Evolutionary conservation across 2,329 filamentous ascomycete genomes (phyloP).

Genomic region (Penicillium sumatraense): DNA sequence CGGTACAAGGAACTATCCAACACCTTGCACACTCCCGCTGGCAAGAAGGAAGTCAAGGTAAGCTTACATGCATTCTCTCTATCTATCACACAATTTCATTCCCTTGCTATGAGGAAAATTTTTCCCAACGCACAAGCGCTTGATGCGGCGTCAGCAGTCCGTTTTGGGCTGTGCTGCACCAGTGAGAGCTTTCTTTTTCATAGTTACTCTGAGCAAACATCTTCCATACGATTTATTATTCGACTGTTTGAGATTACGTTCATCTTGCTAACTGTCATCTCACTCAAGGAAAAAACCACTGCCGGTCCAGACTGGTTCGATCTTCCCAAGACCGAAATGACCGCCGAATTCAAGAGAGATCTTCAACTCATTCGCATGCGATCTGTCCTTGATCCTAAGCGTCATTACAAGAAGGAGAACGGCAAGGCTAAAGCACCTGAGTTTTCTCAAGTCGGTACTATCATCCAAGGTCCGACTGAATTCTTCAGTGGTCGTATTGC

Average conservation of each 20-base stretch:
- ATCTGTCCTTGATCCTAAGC: slow-evolving; percentile 83
- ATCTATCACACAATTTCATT: slow-evolving; percentile 10
- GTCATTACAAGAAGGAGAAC: slow-evolving; percentile 86
- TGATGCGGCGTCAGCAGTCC: slow-evolving; percentile 74
- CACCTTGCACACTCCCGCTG: slow-evolving; percentile 44
- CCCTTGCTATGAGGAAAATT: slow-evolving; percentile 73
- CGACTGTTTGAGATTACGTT: no score
- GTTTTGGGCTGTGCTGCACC: slow-evolving; percentile 79
- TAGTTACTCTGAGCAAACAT: slow-evolving; percentile 70
- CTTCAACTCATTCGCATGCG: slow-evolving; percentile 89
- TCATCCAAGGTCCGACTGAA: slow-evolving; percentile 87
- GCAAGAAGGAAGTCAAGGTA: slow-evolving; percentile 55
- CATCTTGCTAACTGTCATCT: slow-evolving; percentile 36
- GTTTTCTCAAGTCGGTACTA: slow-evolving; percentile 85
- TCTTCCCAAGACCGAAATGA: slow-evolving; percentile 81
- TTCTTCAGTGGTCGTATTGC: slow-evolving; percentile 80
- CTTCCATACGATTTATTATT: slow-evolving; percentile 3
- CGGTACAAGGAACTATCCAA: slow-evolving; percentile 43
- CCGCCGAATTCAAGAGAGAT: slow-evolving; percentile 84
- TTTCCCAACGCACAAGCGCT: slow-evolving; percentile 67
- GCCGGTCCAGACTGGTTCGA: slow-evolving; percentile 87
- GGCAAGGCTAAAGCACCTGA: slow-evolving; percentile 73
- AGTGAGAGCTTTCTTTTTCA: slow-evolving; percentile 70
- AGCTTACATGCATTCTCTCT: slow-evolving; percentile 25
- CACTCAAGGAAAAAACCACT: slow-evolving; percentile 60